phyloP scores from a whole-genome alignment of 192 early-diverging fungal genomes.

The Coemansia sp. region DNA sequence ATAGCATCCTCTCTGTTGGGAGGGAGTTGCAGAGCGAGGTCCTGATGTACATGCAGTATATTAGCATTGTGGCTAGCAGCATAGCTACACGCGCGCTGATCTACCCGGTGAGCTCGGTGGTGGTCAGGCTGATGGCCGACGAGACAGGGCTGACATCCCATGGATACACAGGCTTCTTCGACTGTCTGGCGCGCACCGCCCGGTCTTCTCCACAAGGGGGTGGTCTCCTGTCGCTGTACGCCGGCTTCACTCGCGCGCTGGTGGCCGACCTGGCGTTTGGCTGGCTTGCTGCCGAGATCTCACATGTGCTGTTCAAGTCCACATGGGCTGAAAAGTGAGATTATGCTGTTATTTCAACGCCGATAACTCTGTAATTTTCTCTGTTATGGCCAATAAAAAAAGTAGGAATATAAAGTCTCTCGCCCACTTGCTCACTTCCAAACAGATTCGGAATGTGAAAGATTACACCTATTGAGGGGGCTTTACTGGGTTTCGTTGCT shows the following conservation, averaged over 20 bases:
- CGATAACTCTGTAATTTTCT: too few species aligned
- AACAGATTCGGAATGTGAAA: too few species aligned
- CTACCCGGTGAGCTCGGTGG: conserved; percentile 31
- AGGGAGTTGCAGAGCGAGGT: neutral
- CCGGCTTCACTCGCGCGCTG: conserved; percentile 17
- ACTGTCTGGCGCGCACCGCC: conserved; percentile 15
- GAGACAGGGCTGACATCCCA: conserved; percentile 33
- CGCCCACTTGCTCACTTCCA: too few species aligned
- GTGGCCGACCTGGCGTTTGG: conserved; percentile 25
- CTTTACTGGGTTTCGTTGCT: too few species aligned
- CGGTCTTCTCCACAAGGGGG: neutral
- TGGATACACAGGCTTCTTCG: conserved; percentile 32
- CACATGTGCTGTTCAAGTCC: conserved; percentile 32
- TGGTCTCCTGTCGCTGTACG: conserved; percentile 20
- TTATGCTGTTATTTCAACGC: too few species aligned
- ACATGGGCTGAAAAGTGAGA: conserved; percentile 12
- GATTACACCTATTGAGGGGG: too few species aligned
- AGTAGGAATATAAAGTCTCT: neutral
- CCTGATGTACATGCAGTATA: conserved; percentile 20
- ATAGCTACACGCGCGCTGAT: conserved; percentile 10
- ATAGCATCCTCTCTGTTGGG: neutral
- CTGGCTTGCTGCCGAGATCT: conserved; percentile 30
- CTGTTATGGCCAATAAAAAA: neutral
- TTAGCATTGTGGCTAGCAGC: conserved; percentile 9
- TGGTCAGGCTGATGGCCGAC: conserved; percentile 41